Evolutionary conservation across 1,284 basidiomycete species (phyloP).

Genomic region (Irpex rosettiformis): DNA sequence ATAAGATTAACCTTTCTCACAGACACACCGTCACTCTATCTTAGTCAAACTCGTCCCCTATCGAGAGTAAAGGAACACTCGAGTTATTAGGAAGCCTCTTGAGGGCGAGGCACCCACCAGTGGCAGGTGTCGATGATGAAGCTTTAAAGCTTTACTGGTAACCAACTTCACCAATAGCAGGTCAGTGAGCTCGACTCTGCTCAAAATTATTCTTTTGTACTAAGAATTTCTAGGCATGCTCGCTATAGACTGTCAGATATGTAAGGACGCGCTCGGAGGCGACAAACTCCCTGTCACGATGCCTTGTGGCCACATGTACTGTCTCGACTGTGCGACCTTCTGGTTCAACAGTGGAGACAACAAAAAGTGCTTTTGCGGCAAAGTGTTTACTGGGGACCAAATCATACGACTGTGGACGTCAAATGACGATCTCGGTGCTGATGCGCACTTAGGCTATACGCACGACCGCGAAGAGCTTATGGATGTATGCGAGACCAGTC

Average conservation of each 20-base stretch:
- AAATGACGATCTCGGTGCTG: neutral
- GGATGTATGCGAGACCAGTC: too few relatives aligned
- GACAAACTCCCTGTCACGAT: slow-evolving; percentile 19
- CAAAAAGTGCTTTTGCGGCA: slow-evolving; percentile 24
- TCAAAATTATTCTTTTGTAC: neutral
- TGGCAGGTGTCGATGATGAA: too few relatives aligned
- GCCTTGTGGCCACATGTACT: slow-evolving; percentile 29
- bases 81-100: too few relatives aligned
- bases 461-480: neutral
- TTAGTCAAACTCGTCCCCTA: too few relatives aligned
- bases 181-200: neutral
- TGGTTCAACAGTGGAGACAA: slow-evolving; percentile 19
- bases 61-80: too few relatives aligned
- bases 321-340: slow-evolving; percentile 26
- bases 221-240: neutral
- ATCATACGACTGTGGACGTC: slow-evolving; percentile 22
- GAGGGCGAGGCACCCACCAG: too few relatives aligned
- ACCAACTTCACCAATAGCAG: neutral
- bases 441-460: neutral
- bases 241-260: neutral
- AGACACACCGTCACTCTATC: too few relatives aligned
- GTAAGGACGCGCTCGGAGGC: neutral
- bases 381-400: slow-evolving; percentile 17
- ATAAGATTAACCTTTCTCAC: too few relatives aligned
- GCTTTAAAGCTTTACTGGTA: too few relatives aligned